A percentile compares a stretch with the other conserved stretches of the same genome.
These are phyloP conservation scores for Yamadazyma jaroonii DNA, from an alignment of 1,139 yeast genomes.

Conservation along the genomic window DNA sequence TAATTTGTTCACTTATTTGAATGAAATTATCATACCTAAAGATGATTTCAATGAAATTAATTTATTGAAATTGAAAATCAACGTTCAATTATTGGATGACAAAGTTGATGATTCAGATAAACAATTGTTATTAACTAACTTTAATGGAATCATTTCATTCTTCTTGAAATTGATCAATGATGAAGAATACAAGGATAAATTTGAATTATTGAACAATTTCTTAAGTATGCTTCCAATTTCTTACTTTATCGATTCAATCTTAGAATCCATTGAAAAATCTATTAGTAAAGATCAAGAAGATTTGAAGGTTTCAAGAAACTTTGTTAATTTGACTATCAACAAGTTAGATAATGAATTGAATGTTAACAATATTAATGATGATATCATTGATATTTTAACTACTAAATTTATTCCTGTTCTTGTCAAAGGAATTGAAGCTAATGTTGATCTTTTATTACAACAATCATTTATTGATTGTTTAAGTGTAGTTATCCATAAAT, in stretches of 20 bases:
- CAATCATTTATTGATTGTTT: conserved; percentile 72
- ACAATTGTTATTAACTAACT: conserved; percentile 32
- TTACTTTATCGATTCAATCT: conserved; percentile 64
- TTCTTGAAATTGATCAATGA: conserved; percentile 37
- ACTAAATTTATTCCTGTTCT: conserved; percentile 47
- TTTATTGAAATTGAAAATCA: conserved; percentile 56
- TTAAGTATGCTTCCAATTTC: conserved; percentile 72
- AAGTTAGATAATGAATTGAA: conserved; percentile 68
- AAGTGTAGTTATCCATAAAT: conserved; percentile 60
- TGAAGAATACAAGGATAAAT: conserved; percentile 22
- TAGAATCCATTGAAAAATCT: conserved; percentile 34
- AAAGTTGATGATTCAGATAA: conserved; percentile 27
- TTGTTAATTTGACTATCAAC: conserved; percentile 58
- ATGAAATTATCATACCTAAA: conserved; percentile 25
- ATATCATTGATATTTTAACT: conserved; percentile 39
- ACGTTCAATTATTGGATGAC: conserved; percentile 52
- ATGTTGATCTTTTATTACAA: conserved; percentile 46
- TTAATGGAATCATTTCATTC: conserved; percentile 42
- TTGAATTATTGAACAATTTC: conserved; percentile 55
- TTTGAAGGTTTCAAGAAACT: conserved; percentile 45
- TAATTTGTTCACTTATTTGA: conserved; percentile 11
- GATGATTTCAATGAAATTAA: conserved; percentile 40
- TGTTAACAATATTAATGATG: conserved; percentile 35
- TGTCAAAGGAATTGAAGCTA: conserved; percentile 39
- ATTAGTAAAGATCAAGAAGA: conserved; percentile 45